A percentile compares a stretch with the other conserved stretches of the same genome.
Evolutionary conservation across 495 filamentous ascomycete genomes (phyloP).

Genomic region (Tuber umbilicatum): DNA sequence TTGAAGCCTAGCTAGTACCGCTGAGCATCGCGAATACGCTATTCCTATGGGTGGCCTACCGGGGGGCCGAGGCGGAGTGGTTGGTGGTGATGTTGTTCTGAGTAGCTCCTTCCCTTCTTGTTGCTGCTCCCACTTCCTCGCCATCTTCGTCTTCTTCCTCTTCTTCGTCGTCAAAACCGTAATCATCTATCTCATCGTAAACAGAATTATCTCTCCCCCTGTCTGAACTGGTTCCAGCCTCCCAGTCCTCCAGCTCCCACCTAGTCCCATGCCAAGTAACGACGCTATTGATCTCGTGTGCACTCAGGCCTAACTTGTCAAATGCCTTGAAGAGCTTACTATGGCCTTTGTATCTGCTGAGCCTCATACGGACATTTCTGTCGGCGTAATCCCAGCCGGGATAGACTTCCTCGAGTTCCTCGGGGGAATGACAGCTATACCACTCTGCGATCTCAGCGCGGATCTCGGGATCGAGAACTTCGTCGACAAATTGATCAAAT

Average conservation of each 20-base stretch:
- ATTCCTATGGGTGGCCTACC: background rate
- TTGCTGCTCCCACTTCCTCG: background rate
- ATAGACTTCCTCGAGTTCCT: constrained; percentile 27
- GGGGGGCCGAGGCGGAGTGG: background rate
- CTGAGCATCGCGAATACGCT: background rate
- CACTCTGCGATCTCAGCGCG: constrained; percentile 32
- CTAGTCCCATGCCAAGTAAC: constrained; percentile 34
- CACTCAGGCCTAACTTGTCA: constrained; percentile 33
- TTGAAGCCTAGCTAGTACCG: background rate
- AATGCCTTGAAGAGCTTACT: constrained; percentile 29
- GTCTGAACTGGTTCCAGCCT: background rate
- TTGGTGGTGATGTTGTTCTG: background rate
- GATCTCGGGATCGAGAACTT: constrained; percentile 30
- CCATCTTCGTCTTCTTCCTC: background rate
- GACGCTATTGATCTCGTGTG: constrained; percentile 28
- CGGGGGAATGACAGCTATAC: constrained; percentile 23
- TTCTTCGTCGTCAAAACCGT: background rate
- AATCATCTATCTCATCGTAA: background rate
- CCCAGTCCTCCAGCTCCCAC: constrained; percentile 12
- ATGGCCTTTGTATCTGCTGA: constrained; percentile 26
- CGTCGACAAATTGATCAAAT: constrained; percentile 30
- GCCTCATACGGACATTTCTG: constrained; percentile 23
- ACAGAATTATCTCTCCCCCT: background rate
- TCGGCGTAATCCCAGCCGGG: constrained; percentile 34
- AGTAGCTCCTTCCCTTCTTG: background rate